Evolutionary conservation across 768 basidiomycete species (phyloP), one percentile per base, ranked within the genome.

Genomic region (Tylopilus intermedius): DNA sequence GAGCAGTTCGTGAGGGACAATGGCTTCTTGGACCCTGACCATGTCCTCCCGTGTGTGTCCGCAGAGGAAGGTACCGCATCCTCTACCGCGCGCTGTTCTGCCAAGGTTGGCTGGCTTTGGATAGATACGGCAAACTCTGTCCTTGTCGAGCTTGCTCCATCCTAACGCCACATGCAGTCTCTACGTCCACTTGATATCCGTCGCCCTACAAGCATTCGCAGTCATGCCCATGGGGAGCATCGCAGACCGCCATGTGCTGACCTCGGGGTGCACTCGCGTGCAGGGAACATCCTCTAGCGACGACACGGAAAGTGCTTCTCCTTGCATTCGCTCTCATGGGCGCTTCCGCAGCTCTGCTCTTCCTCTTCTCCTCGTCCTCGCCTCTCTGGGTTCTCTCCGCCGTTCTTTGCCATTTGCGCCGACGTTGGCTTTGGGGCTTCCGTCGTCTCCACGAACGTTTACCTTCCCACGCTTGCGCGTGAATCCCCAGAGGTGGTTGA

Each of bases 151-250:
- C 24, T 13, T 8, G 8, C 18, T 2, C 7, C 44, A 8, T 29
- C 37, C 45, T 55, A 4, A 58, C 45, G 27, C 13, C 18, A 3
- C 30, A 0, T 7, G 3, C 61, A 94, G 93, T 61, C 74, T 99
- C 33, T 94, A 95, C 64, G 80, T 86, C 29, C 88, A 92, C 68
- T 96, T 94, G 0, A 74, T 84, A 13, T 91, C 90, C 0, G 94
- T 97, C 1, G 86, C 87, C 0, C 69, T 95, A 0, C 94, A 97
- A 66, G 94, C 94, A 0, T 62, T 97, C n/a, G 90, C 87, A 0
- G 93, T 99, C 37, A 93, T 99, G 50, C 94, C 94, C 5, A 89
- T 96, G 78, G 91, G 92, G 7, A 83, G 83, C 14, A 84, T 95
- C 50, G 95, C 94, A 1, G 92, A 98, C 70, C 82, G 89, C 56